Evolutionary conservation across 495 filamentous ascomycete species (phyloP).

Genomic region (Lindgomyces ingoldianus): DNA sequence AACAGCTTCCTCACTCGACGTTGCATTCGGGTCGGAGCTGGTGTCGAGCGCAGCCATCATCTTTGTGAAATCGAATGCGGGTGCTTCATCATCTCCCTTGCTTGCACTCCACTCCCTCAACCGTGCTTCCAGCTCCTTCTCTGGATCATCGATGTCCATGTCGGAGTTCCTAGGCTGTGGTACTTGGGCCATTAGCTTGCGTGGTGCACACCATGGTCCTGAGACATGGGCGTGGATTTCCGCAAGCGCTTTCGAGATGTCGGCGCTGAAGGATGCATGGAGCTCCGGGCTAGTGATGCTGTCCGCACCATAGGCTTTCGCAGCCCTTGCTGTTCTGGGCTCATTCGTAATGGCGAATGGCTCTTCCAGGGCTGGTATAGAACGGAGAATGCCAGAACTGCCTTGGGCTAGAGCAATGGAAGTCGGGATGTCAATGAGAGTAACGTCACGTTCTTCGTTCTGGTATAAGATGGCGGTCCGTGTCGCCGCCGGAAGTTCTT

Average conservation of each 20-base stretch:
- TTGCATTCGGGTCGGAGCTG: neutral
- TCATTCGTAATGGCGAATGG: slow-evolving; percentile 36
- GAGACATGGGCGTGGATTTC: slow-evolving; percentile 37
- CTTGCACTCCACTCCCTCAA: slow-evolving; percentile 27
- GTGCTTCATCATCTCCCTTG: slow-evolving; percentile 33
- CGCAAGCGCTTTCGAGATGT: slow-evolving; percentile 37
- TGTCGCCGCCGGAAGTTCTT: neutral
- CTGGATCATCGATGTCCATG: slow-evolving; percentile 24
- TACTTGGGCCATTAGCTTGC: slow-evolving; percentile 34
- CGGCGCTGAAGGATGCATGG: slow-evolving; percentile 27
- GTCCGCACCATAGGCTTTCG: slow-evolving; percentile 23
- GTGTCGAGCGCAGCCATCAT: slow-evolving; percentile 12
- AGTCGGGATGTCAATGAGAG: slow-evolving; percentile 65
- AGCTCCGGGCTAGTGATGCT: slow-evolving; percentile 26
- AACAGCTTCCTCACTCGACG: slow-evolving; percentile 7
- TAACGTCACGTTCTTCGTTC: slow-evolving; percentile 48
- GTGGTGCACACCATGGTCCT: slow-evolving; percentile 50
- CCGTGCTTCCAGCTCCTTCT: slow-evolving; percentile 25
- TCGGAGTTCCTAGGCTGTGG: slow-evolving; percentile 18
- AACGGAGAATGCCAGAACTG: slow-evolving; percentile 32
- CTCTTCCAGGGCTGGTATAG: slow-evolving; percentile 31
- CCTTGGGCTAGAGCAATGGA: slow-evolving; percentile 55
- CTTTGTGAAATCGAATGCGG: slow-evolving; percentile 26
- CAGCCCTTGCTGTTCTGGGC: slow-evolving; percentile 40
- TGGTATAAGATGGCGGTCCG: slow-evolving; percentile 57